A percentile compares a stretch with the other conserved stretches of the same genome.
Evolutionary conservation across 768 basidiomycete species (phyloP).

Genomic region (Steccherinum ochraceum): DNA sequence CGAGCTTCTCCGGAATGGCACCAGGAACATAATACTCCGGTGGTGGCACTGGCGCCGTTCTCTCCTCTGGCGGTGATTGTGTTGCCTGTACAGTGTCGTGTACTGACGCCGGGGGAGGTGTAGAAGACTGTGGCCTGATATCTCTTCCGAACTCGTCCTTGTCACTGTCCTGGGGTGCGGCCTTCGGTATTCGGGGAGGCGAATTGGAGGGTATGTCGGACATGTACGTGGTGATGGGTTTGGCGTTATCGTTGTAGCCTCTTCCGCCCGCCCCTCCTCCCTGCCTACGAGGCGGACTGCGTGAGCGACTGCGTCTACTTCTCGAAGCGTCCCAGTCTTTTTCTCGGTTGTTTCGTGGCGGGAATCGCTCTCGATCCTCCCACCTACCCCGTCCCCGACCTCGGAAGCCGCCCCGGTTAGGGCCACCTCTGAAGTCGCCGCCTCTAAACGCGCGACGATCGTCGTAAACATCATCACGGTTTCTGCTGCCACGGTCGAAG

Average conservation of each 20-base stretch:
- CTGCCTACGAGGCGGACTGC: constrained; percentile 60
- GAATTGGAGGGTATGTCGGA: constrained; percentile 51
- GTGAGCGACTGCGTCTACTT: constrained; percentile 60
- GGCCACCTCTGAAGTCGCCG: constrained; percentile 44
- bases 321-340: constrained; percentile 34
- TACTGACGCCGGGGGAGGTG: background rate
- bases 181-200: constrained; percentile 38
- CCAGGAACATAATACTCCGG: no score
- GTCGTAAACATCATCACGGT: constrained; percentile 43
- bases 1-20: background rate
- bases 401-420: constrained; percentile 45
- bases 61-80: constrained; percentile 6
- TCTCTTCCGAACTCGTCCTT: constrained; percentile 89
- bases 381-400: constrained; percentile 58
- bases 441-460: constrained; percentile 46
- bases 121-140: constrained; percentile 52
- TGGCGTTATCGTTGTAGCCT: no score
- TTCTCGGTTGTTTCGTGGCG: constrained; percentile 37
- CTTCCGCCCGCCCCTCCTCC: constrained; percentile 29
- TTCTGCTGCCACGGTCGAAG: constrained; percentile 40
- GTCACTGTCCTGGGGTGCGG: constrained; percentile 27
- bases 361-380: constrained; percentile 49
- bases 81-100: constrained; percentile 4
- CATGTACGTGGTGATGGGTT: background rate
- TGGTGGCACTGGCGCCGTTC: background rate